Conservation (phyloP, 257 asterid genomes). For the Voacanga thouarsii region DNA sequence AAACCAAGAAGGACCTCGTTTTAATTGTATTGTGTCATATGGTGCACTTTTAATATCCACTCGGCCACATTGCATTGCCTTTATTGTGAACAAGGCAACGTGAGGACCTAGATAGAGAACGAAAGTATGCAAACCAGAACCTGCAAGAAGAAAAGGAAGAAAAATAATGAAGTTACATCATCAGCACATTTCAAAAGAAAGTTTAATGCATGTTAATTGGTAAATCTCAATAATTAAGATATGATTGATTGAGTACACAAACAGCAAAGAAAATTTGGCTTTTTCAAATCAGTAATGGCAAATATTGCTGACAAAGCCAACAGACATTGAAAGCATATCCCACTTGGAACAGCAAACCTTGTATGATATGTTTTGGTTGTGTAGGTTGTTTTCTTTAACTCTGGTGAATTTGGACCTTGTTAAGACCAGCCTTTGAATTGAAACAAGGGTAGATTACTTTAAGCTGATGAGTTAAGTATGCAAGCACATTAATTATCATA, state of each 20-base stretch:
- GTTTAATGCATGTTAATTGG: not conserved
- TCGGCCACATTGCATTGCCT: constrained; percentile 85
- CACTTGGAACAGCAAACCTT: not conserved
- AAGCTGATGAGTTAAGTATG: not conserved
- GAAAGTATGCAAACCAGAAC: constrained; percentile 94
- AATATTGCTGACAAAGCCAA: not conserved
- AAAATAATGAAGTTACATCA: not conserved
- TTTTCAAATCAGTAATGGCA: not conserved
- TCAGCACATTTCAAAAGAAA: not conserved
- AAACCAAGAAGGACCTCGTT: constrained; percentile 75
- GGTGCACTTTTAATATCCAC: constrained; percentile 83
- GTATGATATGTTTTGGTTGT: not conserved
- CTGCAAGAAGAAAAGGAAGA: constrained; percentile 32
- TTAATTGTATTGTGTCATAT: constrained; percentile 85
- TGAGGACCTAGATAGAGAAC: constrained; percentile 96
- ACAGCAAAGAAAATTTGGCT: not conserved
- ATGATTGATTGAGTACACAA: not conserved
- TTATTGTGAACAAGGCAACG: constrained; percentile 79
- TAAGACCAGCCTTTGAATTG: no score
- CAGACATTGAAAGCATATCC: not conserved
- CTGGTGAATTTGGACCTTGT: not conserved
- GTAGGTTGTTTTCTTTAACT: not conserved
- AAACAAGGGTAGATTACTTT: not conserved
- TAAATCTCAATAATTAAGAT: not conserved
- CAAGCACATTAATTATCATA: not conserved